Evolutionary conservation across 2,329 filamentous ascomycete genomes (phyloP).

Genomic region (Hirsutella minnesotensis): DNA sequence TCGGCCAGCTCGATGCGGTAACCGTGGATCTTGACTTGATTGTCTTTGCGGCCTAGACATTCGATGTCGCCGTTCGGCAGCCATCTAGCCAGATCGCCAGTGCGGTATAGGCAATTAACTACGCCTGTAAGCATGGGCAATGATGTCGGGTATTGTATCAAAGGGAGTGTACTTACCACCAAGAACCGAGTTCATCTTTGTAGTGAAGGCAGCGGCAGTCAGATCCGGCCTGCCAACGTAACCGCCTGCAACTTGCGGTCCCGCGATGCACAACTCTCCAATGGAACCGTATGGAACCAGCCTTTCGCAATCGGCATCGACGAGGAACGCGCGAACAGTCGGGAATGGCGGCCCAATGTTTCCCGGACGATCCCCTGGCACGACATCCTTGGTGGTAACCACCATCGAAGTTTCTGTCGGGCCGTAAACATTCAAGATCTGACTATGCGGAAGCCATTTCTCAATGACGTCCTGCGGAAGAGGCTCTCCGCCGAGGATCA

Average conservation of each 20-base stretch:
- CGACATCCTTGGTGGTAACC: slow-evolving; percentile 3
- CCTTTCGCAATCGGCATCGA: neutral
- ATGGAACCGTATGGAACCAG: slow-evolving; percentile 6
- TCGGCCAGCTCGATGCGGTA: slow-evolving; percentile 16
- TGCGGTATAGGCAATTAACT: slow-evolving; percentile 6
- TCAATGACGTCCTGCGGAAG: slow-evolving; percentile 5
- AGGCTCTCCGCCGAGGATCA: slow-evolving; percentile 7
- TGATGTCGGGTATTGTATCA: no score
- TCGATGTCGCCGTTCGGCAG: slow-evolving; percentile 5
- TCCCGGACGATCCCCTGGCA: neutral
- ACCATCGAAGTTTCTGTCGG: slow-evolving; percentile 8
- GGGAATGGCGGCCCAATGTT: neutral
- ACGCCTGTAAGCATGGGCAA: no score
- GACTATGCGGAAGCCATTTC: slow-evolving; percentile 4
- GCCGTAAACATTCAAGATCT: slow-evolving; percentile 7
- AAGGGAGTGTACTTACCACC: neutral
- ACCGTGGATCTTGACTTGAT: slow-evolving; percentile 15
- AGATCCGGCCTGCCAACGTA: slow-evolving; percentile 7
- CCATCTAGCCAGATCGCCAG: slow-evolving; percentile 6
- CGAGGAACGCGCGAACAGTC: neutral
- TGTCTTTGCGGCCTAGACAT: slow-evolving; percentile 12
- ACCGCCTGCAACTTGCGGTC: slow-evolving; percentile 7
- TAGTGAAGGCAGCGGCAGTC: slow-evolving; percentile 5
- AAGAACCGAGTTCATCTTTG: neutral
- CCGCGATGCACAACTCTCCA: slow-evolving; percentile 9